phyloP scores from a whole-genome alignment of 352 stramenopile genomes.

The Pythium inflatum region DNA sequence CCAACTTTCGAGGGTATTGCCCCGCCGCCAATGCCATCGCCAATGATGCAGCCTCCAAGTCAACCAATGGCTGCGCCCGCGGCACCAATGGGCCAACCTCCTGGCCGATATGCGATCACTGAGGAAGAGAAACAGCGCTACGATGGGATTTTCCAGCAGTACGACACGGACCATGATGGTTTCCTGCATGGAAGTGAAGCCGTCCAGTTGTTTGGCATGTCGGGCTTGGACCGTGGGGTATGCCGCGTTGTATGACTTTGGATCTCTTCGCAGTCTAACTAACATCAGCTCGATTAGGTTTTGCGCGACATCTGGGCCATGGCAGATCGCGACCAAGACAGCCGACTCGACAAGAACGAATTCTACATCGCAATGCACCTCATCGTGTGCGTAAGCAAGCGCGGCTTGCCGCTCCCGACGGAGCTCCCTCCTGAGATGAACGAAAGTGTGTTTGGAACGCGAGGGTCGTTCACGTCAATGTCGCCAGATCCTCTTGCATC shows the following conservation, averaged over 20 bases:
- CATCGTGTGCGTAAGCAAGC: conserved; percentile 95
- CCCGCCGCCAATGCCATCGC: conserved; percentile 29
- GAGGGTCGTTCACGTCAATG: conserved; percentile 20
- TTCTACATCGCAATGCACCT: conserved; percentile 97
- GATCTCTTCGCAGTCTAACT: background rate
- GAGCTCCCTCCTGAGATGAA: conserved; percentile 71
- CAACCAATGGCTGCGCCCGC: background rate
- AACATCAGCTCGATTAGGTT: conserved; percentile 33
- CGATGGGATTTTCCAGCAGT: conserved; percentile 92
- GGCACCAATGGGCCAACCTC: background rate
- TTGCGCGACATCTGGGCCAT: conserved; percentile 93
- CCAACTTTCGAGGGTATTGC: conserved; percentile 70
- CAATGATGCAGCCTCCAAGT: conserved; percentile 5
- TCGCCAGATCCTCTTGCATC: conserved; percentile 8
- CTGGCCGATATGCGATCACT: conserved; percentile 78
- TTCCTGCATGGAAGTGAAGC: conserved; percentile 91
- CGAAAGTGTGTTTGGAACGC: conserved; percentile 63
- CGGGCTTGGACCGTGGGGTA: conserved; percentile 88
- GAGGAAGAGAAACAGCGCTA: conserved; percentile 91
- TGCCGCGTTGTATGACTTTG: conserved; percentile 12
- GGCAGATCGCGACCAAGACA: conserved; percentile 90
- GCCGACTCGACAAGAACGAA: conserved; percentile 90
- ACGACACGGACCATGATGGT: conserved; percentile 89
- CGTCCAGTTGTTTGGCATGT: conserved; percentile 94
- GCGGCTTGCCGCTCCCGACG: conserved; percentile 72